Percentiles rank a stretch among this genome's conserved stretches.
Conservation (phyloP, 305 asterid species). For the Fraxinus ornus region DNA sequence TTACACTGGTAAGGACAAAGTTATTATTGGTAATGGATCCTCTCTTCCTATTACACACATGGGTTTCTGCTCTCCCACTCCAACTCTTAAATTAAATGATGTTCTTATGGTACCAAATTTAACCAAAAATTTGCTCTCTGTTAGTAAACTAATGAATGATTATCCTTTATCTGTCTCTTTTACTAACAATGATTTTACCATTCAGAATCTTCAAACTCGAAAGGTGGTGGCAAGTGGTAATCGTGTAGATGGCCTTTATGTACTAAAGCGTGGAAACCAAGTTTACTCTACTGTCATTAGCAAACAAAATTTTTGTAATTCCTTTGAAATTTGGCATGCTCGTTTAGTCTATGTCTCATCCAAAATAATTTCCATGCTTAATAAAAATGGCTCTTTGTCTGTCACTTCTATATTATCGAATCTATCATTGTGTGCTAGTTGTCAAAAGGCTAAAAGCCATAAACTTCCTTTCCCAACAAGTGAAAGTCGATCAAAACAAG, state of each 20-base stretch:
- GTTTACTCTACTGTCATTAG: background rate
- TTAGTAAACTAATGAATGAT: slow-evolving; percentile 9
- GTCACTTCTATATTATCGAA: slow-evolving; percentile 3
- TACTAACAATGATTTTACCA: background rate
- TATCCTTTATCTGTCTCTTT: background rate
- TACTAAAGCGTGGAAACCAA: background rate
- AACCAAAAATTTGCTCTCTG: background rate
- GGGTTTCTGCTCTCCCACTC: background rate
- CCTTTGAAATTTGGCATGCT: slow-evolving; percentile 18
- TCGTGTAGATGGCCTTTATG: slow-evolving; percentile 14
- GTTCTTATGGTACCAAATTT: slow-evolving; percentile 2
- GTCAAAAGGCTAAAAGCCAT: background rate
- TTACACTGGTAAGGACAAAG: background rate
- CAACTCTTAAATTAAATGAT: background rate
- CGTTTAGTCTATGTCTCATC: slow-evolving; percentile 12
- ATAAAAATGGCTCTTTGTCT: background rate
- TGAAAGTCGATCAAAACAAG: background rate
- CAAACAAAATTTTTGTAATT: background rate
- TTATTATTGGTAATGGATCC: slow-evolving; percentile 18
- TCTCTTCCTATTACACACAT: slow-evolving; percentile 1
- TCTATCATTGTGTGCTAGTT: background rate
- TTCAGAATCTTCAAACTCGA: slow-evolving; percentile 9
- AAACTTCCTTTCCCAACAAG: background rate
- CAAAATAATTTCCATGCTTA: slow-evolving; percentile 2
- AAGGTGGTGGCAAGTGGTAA: slow-evolving; percentile 7